These are phyloP conservation scores for Gossypium lobatum DNA, from an alignment of 441 rosid genomes.

Conservation along the genomic window DNA sequence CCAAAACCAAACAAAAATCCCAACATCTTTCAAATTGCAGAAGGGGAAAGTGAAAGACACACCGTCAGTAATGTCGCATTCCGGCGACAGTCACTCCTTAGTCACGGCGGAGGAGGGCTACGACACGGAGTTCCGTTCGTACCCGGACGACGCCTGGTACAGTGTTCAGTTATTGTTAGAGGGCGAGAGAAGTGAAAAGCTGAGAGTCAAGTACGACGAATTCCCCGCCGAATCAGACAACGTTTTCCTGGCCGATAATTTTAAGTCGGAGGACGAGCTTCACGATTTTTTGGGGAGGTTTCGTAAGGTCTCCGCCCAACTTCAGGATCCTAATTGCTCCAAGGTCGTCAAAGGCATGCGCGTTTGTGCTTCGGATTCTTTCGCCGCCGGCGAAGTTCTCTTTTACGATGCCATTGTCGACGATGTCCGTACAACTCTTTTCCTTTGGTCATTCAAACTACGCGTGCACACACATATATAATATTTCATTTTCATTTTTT, in stretches of 20 bases:
- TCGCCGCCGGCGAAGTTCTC: slow-evolving; percentile 18
- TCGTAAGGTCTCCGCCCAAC: slow-evolving; percentile 33
- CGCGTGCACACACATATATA: neutral
- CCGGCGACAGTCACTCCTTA: neutral
- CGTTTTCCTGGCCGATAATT: slow-evolving; percentile 17
- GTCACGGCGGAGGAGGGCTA: neutral
- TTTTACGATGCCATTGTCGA: slow-evolving; percentile 50
- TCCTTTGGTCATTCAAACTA: neutral
- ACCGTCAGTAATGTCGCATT: neutral
- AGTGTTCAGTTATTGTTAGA: slow-evolving; percentile 13
- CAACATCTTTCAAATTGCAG: neutral
- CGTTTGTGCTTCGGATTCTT: slow-evolving; percentile 38
- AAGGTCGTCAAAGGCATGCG: slow-evolving; percentile 24
- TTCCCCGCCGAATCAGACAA: slow-evolving; percentile 20
- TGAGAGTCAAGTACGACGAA: slow-evolving; percentile 24
- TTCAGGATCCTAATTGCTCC: slow-evolving; percentile 25
- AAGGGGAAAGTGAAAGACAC: neutral
- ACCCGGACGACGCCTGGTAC: slow-evolving; percentile 42
- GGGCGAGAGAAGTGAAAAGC: slow-evolving; percentile 17
- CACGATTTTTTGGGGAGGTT: slow-evolving; percentile 25
- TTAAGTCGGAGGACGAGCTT: slow-evolving; percentile 19
- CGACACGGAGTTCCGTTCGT: slow-evolving; percentile 27
- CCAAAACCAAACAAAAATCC: neutral
- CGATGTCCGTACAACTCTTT: slow-evolving; percentile 14
- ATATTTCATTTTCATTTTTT: neutral